phyloP scores from a whole-genome alignment of 768 basidiomycete species.

The Mycena leptocephala region DNA sequence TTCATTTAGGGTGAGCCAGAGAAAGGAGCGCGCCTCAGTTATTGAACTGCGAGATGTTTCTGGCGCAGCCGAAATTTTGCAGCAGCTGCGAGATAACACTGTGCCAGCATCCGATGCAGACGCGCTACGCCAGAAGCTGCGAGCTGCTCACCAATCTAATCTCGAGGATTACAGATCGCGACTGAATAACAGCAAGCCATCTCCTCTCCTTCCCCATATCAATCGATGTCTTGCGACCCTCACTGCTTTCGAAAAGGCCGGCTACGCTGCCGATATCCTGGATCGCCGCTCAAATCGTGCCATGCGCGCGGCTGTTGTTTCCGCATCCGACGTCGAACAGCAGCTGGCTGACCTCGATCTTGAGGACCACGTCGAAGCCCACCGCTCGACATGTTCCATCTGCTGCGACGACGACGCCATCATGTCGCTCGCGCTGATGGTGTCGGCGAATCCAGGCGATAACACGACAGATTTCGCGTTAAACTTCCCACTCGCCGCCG shows the following conservation, averaged over 20 bases:
- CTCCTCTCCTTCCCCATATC: slow-evolving; percentile 30
- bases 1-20: too few species aligned
- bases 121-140: slow-evolving; percentile 25
- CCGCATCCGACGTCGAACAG: slow-evolving; percentile 25
- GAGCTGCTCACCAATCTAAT: slow-evolving; percentile 30
- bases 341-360: slow-evolving; percentile 32
- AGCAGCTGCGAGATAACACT: slow-evolving; percentile 12
- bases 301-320: slow-evolving; percentile 34
- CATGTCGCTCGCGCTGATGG: slow-evolving; percentile 36
- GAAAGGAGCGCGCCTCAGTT: slow-evolving; percentile 30
- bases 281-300: slow-evolving; percentile 38
- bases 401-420: slow-evolving; percentile 34
- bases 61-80: slow-evolving; percentile 27
- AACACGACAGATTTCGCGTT: slow-evolving; percentile 38
- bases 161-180: slow-evolving; percentile 31
- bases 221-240: slow-evolving; percentile 28
- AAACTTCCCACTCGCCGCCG: slow-evolving; percentile 36
- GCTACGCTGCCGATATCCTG: slow-evolving; percentile 34
- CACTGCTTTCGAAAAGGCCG: slow-evolving; percentile 34
- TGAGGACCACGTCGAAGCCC: slow-evolving; percentile 30
- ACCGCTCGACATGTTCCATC: slow-evolving; percentile 30
- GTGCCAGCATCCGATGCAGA: not conserved
- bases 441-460: slow-evolving; percentile 26
- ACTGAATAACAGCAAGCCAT: slow-evolving; percentile 4
- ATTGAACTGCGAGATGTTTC: slow-evolving; percentile 33